Evolutionary conservation across 202 grass and related monocot genomes (phyloP), one percentile per base, ranked within the genome.

Genomic region (Dendrocalamus latiflorus): DNA sequence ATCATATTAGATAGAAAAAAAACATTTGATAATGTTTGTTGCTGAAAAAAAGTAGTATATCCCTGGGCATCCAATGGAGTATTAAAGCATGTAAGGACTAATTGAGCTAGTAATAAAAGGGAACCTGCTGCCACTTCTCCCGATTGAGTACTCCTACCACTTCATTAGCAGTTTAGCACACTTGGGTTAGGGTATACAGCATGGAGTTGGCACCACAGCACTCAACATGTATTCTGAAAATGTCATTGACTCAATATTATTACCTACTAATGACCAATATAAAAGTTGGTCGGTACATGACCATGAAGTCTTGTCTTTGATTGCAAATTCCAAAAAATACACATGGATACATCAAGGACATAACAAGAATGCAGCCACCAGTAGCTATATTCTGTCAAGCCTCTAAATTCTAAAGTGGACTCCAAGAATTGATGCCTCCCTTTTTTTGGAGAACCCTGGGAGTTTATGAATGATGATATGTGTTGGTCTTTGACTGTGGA

Each of bases 331-430:
- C 14, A 54, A 68, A 74, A 13, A 83, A 78, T 61, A 60, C 77
- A 81, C 70, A 86, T 86, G 77, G 59, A 78, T 61, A 67, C 83
- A 78, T 68, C 67, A 68, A 74, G 79, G 68, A 60, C 73, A 74
- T 22, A 38, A 48, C 41, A 82, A 44, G 65, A 70, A 70, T 17
- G 73, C 16, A 20, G 45, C 55, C 24, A 79, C 38, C 42, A 0
- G 38, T 6, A 61, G 66, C 36, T 39, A 18, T 15, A 39, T 66
- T 63, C 47, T 18, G 17, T 16, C 42, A 62, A 65, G 48, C 15
- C 50, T 72, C 56, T 38, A 22, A 28, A n/a, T 70, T 50, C 47
- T 13, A 50, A 62, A 22, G 57, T 28, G 48, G n/a, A 51, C 25
- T 56, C 36, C 22, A 72, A 28, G 3, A 68, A 68, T 21, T 25